Evolutionary conservation across 1,284 basidiomycete species (phyloP).

Genomic region (Cutaneotrichosporon spelunceum): DNA sequence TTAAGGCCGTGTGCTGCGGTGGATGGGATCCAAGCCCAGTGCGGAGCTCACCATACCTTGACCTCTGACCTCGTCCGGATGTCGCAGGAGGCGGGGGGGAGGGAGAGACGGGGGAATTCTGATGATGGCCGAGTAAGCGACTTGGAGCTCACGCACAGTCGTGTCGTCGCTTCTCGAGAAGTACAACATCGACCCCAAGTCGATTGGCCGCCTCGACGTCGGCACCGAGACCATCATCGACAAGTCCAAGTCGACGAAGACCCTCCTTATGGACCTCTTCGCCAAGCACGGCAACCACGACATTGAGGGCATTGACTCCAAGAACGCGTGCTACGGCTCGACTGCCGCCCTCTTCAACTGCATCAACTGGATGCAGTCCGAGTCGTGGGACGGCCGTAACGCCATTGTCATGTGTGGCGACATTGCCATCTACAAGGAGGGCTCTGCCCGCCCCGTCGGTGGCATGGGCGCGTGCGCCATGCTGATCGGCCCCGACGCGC

Average conservation of each 20-base stretch:
- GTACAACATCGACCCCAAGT: slow-evolving; percentile 92
- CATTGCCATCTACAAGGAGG: slow-evolving; percentile 98
- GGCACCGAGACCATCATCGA: slow-evolving; percentile 99
- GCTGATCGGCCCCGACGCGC: slow-evolving; percentile 93
- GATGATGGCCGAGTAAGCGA: background rate
- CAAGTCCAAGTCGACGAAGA: slow-evolving; percentile 99
- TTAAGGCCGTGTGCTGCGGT: background rate
- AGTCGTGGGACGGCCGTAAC: slow-evolving; percentile 97
- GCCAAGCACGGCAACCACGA: slow-evolving; percentile 87
- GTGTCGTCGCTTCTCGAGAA: slow-evolving; percentile 85
- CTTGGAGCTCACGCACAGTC: slow-evolving; percentile 56
- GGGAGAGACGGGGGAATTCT: background rate
- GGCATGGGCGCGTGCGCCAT: slow-evolving; percentile 95
- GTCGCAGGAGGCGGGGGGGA: background rate
- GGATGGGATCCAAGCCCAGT: no score
- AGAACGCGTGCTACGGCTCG: slow-evolving; percentile 99
- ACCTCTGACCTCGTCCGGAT: background rate
- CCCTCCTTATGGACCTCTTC: slow-evolving; percentile 97
- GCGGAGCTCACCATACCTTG: background rate
- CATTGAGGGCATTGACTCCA: slow-evolving; percentile 95
- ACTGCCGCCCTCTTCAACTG: slow-evolving; percentile 98
- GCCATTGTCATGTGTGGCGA: slow-evolving; percentile 97
- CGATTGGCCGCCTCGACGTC: slow-evolving; percentile 95
- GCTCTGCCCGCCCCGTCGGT: slow-evolving; percentile 88
- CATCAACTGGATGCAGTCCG: slow-evolving; percentile 93